Percentiles rank a stretch among this genome's conserved stretches.
These are phyloP conservation scores for Herpetomonas samuelpessoai DNA, from an alignment of 208 protist genomes.

Conservation along the genomic window DNA sequence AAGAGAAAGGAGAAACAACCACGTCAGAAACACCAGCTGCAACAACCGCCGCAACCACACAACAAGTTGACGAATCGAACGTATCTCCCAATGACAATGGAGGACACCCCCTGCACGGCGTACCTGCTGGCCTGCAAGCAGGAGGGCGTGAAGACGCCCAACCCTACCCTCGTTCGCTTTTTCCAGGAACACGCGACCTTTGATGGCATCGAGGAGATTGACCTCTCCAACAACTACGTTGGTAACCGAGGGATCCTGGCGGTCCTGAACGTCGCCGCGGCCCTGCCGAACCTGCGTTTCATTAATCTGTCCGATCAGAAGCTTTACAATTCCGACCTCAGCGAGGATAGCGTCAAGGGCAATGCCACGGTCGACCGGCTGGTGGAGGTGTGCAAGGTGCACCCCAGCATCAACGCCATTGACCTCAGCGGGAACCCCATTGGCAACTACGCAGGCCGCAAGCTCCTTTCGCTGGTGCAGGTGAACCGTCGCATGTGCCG, in stretches of 20 bases:
- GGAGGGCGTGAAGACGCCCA: constrained; percentile 81
- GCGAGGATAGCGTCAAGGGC: constrained; percentile 84
- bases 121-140: constrained; percentile 76
- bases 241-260: constrained; percentile 88
- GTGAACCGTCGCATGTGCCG: constrained; percentile 76
- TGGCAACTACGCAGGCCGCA: constrained; percentile 89
- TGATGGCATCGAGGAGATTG: constrained; percentile 77
- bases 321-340: constrained; percentile 91
- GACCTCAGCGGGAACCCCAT: constrained; percentile 86
- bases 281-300: constrained; percentile 75
- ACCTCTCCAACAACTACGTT: constrained; percentile 82
- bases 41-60: too few relatives aligned
- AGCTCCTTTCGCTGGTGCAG: constrained; percentile 79
- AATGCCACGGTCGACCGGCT: constrained; percentile 83
- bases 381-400: constrained; percentile 77
- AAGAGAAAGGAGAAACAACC: too few relatives aligned
- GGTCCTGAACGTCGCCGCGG: constrained; percentile 69
- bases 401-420: constrained; percentile 74
- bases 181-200: constrained; percentile 61
- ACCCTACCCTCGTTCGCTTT: constrained; percentile 64
- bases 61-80: too few relatives aligned
- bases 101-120: constrained; percentile 51
- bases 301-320: constrained; percentile 84
- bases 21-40: too few relatives aligned
- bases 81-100: constrained; percentile 29